Percentiles rank a stretch among this genome's conserved stretches.
These are phyloP conservation scores for Kodamaea ohmeri DNA, from an alignment of 1,139 yeast species.

Conservation along the genomic window DNA sequence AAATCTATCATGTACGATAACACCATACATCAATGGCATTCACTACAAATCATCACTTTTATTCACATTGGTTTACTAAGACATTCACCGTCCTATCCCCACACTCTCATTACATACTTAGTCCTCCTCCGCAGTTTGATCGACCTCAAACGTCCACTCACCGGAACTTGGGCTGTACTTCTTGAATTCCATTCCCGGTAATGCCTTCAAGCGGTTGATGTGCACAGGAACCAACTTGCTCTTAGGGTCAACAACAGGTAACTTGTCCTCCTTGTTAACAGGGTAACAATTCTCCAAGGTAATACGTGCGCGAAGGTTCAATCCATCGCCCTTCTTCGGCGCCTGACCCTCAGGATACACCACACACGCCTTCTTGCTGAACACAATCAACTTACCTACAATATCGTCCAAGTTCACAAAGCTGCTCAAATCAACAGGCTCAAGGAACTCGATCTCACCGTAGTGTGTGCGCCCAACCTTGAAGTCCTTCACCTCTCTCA, in stretches of 20 bases:
- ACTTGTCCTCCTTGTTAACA: conserved; percentile 63
- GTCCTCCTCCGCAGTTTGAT: conserved; percentile 15
- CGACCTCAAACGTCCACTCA: conserved; percentile 70
- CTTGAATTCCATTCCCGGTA: conserved; percentile 61
- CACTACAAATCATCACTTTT: too few relatives aligned
- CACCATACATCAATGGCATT: too few relatives aligned
- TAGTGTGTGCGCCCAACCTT: conserved; percentile 76
- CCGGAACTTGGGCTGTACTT: conserved; percentile 81
- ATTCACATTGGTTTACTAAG: background rate
- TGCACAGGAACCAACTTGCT: conserved; percentile 72
- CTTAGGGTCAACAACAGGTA: conserved; percentile 74
- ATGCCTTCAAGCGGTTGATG: conserved; percentile 59
- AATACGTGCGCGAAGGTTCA: conserved; percentile 72
- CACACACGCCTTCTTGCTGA: conserved; percentile 60
- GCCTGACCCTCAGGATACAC: conserved; percentile 81
- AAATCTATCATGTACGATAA: background rate
- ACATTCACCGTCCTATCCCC: conserved; percentile 1
- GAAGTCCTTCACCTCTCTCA: conserved; percentile 63
- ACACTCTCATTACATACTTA: background rate
- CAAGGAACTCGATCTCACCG: conserved; percentile 73
- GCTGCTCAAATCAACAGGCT: conserved; percentile 79
- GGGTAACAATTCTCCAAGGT: conserved; percentile 81
- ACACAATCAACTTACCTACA: conserved; percentile 61
- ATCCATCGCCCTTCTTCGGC: conserved; percentile 67
- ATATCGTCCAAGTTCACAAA: conserved; percentile 59